Base-by-base conservation (phyloP, 176 grass and related monocot genomes). In the Thalia dealbata region DNA sequence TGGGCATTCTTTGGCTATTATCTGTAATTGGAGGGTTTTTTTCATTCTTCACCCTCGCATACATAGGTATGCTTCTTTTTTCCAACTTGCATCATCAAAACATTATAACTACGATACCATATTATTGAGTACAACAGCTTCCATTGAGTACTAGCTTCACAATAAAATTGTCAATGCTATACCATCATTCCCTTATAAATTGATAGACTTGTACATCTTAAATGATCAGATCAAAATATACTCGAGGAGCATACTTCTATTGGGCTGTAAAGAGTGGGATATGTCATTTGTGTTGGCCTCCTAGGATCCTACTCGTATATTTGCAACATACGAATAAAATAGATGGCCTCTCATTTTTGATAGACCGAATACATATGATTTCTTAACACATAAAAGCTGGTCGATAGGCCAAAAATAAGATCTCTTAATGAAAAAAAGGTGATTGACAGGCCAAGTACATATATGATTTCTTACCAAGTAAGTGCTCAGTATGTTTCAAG, bases 11-110 rank as follows among this genome's bases (percentile, higher is more conserved):
- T 23, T 99, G 95, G 95, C 38, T 99, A 44, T 78, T 91, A 48
- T 99, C 95, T 81, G 85, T 88, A 52, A 69, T 91, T 38, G 87
- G 85, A 67, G 84, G 89, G 84, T 93, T 99, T 87, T 88, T 59
- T 81, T 99, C 95, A 67, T 99, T 87, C 30, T 71, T 87, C 69
- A 93, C 85, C 75, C 82, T 92, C 93, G 87, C 77, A 52, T 99
- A 91, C 75, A 86, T 99, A 79, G 95, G 95, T 93, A 87, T 80
- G 69, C 55, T 84, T 2, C 82, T 55, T 52, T 43, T 26, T 58
- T 55, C 16, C n/a, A 76, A 78, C n/a, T 79, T 67, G 55, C 22
- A 55, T 64, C 21, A 29, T 10, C 10, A 67, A 62, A 21, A 58
- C 52, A 58, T 38, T 1, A 38, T 2, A 38, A 38, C 32, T 38